Evolutionary conservation across 2,329 filamentous ascomycete genomes (phyloP).

Genomic region (Madurella mycetomatis): DNA sequence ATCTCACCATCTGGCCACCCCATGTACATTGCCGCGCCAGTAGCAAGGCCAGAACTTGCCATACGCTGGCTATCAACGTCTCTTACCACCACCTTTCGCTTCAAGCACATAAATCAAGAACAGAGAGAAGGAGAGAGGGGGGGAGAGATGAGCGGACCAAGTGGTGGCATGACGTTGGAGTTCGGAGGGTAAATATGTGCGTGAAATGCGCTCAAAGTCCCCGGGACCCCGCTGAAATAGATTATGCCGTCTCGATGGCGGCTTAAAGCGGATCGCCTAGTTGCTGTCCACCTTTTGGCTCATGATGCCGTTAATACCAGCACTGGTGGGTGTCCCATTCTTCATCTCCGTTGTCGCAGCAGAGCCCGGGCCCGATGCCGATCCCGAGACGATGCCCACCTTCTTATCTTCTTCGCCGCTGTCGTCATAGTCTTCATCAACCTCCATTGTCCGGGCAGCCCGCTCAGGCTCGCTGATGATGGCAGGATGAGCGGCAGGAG

Average conservation of each 20-base stretch:
- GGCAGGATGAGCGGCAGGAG: slow-evolving; percentile 42
- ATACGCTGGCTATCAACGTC: background rate
- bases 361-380: slow-evolving; percentile 43
- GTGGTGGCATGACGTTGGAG: background rate
- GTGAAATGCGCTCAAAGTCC: background rate
- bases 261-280: slow-evolving; percentile 1
- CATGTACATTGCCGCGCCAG: background rate
- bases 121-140: background rate
- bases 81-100: background rate
- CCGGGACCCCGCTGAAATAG: too few relatives aligned
- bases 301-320: slow-evolving; percentile 46
- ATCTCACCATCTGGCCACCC: background rate
- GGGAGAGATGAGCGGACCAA: background rate
- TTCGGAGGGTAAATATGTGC: background rate
- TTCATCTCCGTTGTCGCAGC: slow-evolving; percentile 50
- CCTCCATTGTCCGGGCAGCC: slow-evolving; percentile 90
- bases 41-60: background rate
- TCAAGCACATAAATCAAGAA: background rate
- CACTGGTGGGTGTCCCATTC: slow-evolving; percentile 46
- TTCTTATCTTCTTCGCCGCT: slow-evolving; percentile 83
- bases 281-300: slow-evolving; percentile 46
- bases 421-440: slow-evolving; percentile 97
- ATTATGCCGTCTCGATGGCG: background rate
- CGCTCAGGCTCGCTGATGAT: slow-evolving; percentile 68
- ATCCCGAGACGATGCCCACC: slow-evolving; percentile 34